These are phyloP conservation scores for Oldenlandia corymbosa DNA, from an alignment of 257 asterid genomes.

Conservation along the genomic window DNA sequence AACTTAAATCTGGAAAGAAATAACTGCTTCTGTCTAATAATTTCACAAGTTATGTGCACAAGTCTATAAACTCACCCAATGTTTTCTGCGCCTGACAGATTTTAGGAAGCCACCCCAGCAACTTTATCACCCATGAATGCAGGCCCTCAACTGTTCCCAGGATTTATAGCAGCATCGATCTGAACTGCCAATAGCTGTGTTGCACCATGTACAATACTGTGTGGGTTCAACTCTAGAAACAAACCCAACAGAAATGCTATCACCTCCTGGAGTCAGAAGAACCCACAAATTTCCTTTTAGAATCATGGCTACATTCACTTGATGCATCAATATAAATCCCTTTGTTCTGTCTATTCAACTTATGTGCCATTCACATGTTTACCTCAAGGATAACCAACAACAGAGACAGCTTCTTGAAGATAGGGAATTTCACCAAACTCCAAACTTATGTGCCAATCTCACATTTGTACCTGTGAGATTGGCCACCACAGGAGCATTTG, in stretches of 20 bases:
- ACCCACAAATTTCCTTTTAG: no score
- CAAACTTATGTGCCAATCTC: conserved; percentile 84
- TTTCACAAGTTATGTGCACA: neutral
- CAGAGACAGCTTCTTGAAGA: conserved; percentile 95
- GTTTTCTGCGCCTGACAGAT: conserved; percentile 96
- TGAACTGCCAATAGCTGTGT: conserved; percentile 92
- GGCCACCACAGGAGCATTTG: conserved; percentile 98
- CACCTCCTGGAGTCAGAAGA: conserved; percentile 59
- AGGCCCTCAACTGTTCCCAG: conserved; percentile 98
- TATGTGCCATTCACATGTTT: conserved; percentile 14
- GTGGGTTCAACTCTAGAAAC: conserved; percentile 98
- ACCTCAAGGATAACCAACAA: conserved; percentile 99
- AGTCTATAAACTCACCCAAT: conserved; percentile 50
- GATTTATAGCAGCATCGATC: conserved; percentile 98
- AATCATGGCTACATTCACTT: neutral
- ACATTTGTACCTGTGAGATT: conserved; percentile 93
- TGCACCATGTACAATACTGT: conserved; percentile 91
- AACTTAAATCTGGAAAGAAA: no score
- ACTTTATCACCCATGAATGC: conserved; percentile 97
- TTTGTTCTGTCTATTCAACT: neutral
- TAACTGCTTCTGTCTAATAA: neutral
- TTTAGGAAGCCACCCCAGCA: conserved; percentile 97
- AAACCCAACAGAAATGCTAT: conserved; percentile 94
- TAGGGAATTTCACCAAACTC: conserved; percentile 94
- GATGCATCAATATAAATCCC: neutral